phyloP scores from a whole-genome alignment of 805 yeast genomes.

The Candida xiaguanensis region DNA sequence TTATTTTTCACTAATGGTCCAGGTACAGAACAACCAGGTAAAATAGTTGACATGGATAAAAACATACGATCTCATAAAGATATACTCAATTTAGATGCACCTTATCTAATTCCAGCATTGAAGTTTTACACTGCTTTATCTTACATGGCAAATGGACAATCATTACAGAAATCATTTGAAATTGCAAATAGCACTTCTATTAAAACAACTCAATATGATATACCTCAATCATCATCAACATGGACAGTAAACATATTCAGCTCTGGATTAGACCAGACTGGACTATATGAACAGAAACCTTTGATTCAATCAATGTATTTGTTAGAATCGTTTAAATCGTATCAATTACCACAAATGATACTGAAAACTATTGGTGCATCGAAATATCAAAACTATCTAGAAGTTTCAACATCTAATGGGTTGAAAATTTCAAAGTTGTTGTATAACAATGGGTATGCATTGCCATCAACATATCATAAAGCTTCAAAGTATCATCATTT shows the following conservation, averaged over 20 bases:
- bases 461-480: constrained; percentile 29
- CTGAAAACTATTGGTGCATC: constrained; percentile 6
- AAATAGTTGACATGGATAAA: constrained; percentile 17
- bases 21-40: constrained; percentile 35
- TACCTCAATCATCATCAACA: constrained; percentile 15
- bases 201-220: constrained; percentile 22
- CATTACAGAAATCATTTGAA: constrained; percentile 15
- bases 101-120: constrained; percentile 21
- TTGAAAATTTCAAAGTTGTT: constrained; percentile 30
- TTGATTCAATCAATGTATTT: constrained; percentile 23
- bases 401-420: constrained; percentile 27
- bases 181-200: constrained; percentile 14
- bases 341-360: constrained; percentile 19
- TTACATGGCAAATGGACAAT: constrained; percentile 26
- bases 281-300: constrained; percentile 39
- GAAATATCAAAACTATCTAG: constrained; percentile 12
- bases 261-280: constrained; percentile 40
- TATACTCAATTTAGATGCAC: constrained; percentile 26
- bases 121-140: constrained; percentile 28
- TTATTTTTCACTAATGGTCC: constrained; percentile 36
- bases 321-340: constrained; percentile 25
- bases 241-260: constrained; percentile 31
- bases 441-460: constrained; percentile 26
- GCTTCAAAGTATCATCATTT: constrained; percentile 14
- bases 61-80: constrained; percentile 34